Conservation (phyloP, 352 stramenopile genomes). For the Phytophthora sojae region DNA sequence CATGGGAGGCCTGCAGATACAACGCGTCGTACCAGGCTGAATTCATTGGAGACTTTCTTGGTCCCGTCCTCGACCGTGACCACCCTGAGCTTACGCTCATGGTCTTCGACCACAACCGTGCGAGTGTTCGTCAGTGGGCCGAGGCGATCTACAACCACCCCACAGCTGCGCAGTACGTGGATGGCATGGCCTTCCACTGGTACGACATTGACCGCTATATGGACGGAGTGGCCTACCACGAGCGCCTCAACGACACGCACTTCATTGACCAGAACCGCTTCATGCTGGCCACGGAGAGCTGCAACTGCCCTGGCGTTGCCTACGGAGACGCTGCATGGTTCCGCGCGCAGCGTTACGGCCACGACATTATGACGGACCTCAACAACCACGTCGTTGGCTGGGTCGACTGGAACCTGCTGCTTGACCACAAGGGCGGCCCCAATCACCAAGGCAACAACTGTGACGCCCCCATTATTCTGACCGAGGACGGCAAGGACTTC, state of each 20-base stretch:
- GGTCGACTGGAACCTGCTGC: constrained; percentile 94
- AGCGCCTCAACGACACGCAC: constrained; percentile 84
- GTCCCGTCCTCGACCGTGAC: constrained; percentile 77
- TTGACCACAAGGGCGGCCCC: constrained; percentile 88
- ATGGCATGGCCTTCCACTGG: constrained; percentile 95
- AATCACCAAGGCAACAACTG: constrained; percentile 89
- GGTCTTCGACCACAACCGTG: constrained; percentile 93
- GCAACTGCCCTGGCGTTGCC: constrained; percentile 78
- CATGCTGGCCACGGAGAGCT: constrained; percentile 80
- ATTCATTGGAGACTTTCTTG: constrained; percentile 85
- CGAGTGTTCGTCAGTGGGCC: constrained; percentile 76
- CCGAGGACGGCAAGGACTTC: constrained; percentile 63
- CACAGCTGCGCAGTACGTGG: constrained; percentile 75
- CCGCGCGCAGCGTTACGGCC: constrained; percentile 85
- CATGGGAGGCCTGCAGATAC: constrained; percentile 80
- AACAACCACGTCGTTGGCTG: constrained; percentile 90
- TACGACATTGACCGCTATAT: constrained; percentile 73
- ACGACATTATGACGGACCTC: constrained; percentile 92
- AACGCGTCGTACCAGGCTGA: constrained; percentile 62
- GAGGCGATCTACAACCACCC: constrained; percentile 72
- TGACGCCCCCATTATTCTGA: constrained; percentile 82
- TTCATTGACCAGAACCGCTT: constrained; percentile 72
- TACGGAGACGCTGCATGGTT: constrained; percentile 77
- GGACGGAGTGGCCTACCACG: constrained; percentile 81
- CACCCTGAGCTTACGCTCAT: constrained; percentile 87